Evolutionary conservation across 257 asterid genomes (phyloP).

Genomic region (Oldenlandia corymbosa): DNA sequence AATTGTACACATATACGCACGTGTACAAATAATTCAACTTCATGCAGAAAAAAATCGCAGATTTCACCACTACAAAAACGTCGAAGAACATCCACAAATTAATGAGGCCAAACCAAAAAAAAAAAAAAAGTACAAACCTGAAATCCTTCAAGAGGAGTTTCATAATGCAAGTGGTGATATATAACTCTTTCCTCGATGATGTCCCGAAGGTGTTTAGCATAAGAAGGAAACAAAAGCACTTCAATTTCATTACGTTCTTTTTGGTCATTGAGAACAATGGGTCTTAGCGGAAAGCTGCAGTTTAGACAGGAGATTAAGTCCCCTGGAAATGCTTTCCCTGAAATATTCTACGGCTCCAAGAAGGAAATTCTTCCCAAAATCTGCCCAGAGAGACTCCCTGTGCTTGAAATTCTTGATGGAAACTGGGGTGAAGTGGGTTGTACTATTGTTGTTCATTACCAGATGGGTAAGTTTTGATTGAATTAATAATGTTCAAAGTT

Average conservation of each 20-base stretch:
- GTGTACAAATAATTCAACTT: background rate
- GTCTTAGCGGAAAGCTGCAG: conserved; percentile 6
- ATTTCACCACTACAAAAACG: background rate
- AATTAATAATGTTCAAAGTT: no score
- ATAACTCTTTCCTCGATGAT: conserved; percentile 63
- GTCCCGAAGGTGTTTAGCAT: conserved; percentile 61
- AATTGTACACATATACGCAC: conserved; percentile 4
- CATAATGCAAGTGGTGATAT: conserved; percentile 71
- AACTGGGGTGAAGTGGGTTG: conserved; percentile 26
- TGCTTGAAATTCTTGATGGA: conserved; percentile 16
- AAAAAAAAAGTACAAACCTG: conserved; percentile 35
- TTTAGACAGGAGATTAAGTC: conserved; percentile 12
- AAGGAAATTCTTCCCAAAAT: conserved; percentile 10
- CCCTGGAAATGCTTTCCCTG: conserved; percentile 13
- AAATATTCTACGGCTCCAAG: conserved; percentile 7
- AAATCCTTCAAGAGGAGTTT: conserved; percentile 70
- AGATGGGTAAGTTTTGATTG: no score
- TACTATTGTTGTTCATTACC: background rate
- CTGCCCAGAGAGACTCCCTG: conserved; percentile 10
- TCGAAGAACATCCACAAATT: no score
- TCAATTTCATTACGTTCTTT: no score
- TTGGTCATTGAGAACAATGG: no score
- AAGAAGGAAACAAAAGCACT: no score
- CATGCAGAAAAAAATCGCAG: conserved; percentile 7
- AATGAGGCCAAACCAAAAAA: no score